Evolutionary conservation across 768 basidiomycete species (phyloP).

Genomic region (Leccinellum albellum): DNA sequence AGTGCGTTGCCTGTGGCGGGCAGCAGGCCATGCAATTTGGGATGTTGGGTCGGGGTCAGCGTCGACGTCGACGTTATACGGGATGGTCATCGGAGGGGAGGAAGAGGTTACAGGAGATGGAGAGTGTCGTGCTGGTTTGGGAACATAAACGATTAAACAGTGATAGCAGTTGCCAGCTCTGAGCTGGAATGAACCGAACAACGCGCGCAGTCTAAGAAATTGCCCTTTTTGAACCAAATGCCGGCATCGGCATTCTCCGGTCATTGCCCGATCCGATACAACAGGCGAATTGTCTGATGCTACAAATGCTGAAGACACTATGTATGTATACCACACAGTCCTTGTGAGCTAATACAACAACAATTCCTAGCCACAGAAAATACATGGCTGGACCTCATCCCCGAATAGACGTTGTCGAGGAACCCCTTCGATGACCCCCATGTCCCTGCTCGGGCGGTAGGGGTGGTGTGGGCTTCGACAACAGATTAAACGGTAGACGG

Average conservation of each 20-base stretch:
- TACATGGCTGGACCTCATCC: slow-evolving; percentile 25
- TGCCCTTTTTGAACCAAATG: slow-evolving; percentile 16
- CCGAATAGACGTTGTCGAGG: slow-evolving; percentile 38
- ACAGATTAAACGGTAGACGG: slow-evolving; percentile 64
- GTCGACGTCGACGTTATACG: slow-evolving; percentile 41
- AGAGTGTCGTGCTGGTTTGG: not conserved
- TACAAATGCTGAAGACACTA: slow-evolving; percentile 15
- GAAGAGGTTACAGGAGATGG: not conserved
- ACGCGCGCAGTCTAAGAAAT: not conserved
- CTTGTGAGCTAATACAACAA: slow-evolving; percentile 26
- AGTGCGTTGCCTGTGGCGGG: slow-evolving; percentile 32
- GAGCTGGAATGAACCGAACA: not conserved
- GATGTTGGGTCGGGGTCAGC: slow-evolving; percentile 75
- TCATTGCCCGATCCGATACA: not conserved
- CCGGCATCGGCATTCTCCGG: slow-evolving; percentile 27
- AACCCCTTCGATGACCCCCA: slow-evolving; percentile 40
- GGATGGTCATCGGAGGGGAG: slow-evolving; percentile 51
- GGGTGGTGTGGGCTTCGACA: slow-evolving; percentile 50
- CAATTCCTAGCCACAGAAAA: slow-evolving; percentile 11
- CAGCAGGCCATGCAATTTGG: slow-evolving; percentile 73
- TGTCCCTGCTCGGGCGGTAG: slow-evolving; percentile 24
- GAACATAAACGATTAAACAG: slow-evolving; percentile 11
- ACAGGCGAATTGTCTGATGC: slow-evolving; percentile 2
- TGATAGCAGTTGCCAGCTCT: not conserved
- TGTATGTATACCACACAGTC: slow-evolving; percentile 14